Percentiles rank a stretch among this genome's conserved stretches.
phyloP scores from a whole-genome alignment of 306 rosid species.

The Myrica gale region DNA sequence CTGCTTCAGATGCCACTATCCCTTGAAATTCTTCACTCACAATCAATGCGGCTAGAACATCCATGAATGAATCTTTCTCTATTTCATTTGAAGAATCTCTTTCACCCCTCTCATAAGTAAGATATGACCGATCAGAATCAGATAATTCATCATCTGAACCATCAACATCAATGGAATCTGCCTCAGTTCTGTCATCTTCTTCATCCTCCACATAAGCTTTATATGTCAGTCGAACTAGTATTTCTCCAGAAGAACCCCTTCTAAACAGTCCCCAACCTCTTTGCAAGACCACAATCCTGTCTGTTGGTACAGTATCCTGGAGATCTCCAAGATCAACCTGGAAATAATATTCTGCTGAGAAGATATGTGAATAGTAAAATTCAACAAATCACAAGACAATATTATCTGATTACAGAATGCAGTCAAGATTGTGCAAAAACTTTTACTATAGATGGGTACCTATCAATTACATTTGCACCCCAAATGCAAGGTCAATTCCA shows the following conservation, averaged over 20 bases:
- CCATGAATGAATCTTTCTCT: constrained; percentile 85
- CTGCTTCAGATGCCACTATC: constrained; percentile 83
- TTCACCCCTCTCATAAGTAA: constrained; percentile 32
- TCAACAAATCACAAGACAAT: constrained; percentile 13
- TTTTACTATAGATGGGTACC: constrained; percentile 7
- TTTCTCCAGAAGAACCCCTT: constrained; percentile 80
- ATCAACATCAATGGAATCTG: constrained; percentile 51
- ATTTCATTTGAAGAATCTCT: constrained; percentile 37
- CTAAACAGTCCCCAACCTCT: constrained; percentile 81
- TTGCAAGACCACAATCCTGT: constrained; percentile 70
- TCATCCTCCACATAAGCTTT: constrained; percentile 99
- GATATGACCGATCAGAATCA: constrained; percentile 59
- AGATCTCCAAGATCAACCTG: constrained; percentile 93
- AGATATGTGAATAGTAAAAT: not conserved
- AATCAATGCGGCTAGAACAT: constrained; percentile 87
- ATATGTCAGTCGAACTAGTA: constrained; percentile 86
- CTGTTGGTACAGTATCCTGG: constrained; percentile 98
- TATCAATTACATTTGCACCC: not conserved
- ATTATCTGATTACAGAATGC: not conserved
- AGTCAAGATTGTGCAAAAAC: not conserved
- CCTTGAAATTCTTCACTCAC: constrained; percentile 98
- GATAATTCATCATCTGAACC: constrained; percentile 77
- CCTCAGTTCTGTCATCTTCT: constrained; percentile 71
- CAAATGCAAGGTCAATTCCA: not conserved
- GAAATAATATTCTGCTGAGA: constrained; percentile 22